Evolutionary conservation across 495 filamentous ascomycete genomes (phyloP).

Genomic region (Neurospora pannonica): DNA sequence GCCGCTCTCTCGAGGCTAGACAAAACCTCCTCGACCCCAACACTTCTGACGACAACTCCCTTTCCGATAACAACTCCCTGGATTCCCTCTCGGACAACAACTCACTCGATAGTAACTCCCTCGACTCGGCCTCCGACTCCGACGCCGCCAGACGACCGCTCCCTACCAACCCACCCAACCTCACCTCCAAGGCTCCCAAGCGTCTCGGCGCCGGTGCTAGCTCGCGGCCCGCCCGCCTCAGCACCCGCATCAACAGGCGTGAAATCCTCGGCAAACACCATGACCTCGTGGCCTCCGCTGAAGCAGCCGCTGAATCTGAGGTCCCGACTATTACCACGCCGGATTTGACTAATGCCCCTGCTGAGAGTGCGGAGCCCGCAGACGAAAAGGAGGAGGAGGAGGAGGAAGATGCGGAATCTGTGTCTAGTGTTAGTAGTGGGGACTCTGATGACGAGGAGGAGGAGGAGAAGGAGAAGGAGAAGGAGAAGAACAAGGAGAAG

Average conservation of each 20-base stretch:
- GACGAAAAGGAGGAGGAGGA: background rate
- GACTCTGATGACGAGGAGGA: conserved; percentile 1
- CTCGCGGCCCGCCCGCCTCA: background rate
- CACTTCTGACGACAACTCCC: background rate
- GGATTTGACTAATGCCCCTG: background rate
- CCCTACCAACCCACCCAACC: background rate
- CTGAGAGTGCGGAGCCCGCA: background rate
- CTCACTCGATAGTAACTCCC: background rate
- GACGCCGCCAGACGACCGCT: background rate
- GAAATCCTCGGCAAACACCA: background rate
- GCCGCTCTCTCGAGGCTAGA: background rate
- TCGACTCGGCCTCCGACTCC: background rate
- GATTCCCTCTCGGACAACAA: background rate
- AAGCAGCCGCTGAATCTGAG: background rate
- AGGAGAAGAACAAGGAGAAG: conserved; percentile 40
- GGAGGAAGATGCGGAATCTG: background rate
- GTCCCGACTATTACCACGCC: background rate
- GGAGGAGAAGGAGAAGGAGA: conserved; percentile 30
- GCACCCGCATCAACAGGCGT: background rate
- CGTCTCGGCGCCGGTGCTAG: background rate
- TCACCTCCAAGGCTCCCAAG: background rate
- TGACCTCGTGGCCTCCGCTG: background rate
- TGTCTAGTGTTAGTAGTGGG: background rate
- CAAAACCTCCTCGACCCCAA: background rate
- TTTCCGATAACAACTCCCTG: background rate